A percentile compares a stretch with the other conserved stretches of the same genome.
Evolutionary conservation across 305 asterid genomes (phyloP).

Genomic region (Monarda citriodora): DNA sequence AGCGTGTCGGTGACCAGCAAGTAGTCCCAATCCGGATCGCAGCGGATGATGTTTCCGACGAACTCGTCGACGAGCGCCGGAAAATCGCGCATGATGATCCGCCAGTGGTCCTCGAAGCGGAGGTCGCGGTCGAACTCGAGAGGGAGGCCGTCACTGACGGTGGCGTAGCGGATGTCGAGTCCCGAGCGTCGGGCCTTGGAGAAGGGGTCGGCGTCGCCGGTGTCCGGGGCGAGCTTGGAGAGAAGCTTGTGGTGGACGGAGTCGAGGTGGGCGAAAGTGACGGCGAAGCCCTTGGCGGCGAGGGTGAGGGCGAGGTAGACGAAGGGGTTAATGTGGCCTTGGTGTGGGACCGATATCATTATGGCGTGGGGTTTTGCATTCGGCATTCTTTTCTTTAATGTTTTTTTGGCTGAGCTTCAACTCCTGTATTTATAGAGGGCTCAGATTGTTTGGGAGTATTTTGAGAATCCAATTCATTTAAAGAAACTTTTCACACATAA

Average conservation of each 20-base stretch:
- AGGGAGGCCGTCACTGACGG: slow-evolving; percentile 44
- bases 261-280: slow-evolving; percentile 27
- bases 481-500: neutral
- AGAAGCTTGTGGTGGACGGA: slow-evolving; percentile 13
- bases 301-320: slow-evolving; percentile 47
- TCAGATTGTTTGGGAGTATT: too few species aligned
- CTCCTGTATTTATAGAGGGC: too few species aligned
- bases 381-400: neutral
- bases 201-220: slow-evolving; percentile 23
- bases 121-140: slow-evolving; percentile 12
- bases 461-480: neutral
- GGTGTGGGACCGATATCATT: slow-evolving; percentile 37
- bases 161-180: slow-evolving; percentile 44
- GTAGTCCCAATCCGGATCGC: slow-evolving; percentile 4
- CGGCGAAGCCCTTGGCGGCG: slow-evolving; percentile 44
- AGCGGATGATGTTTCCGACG: slow-evolving; percentile 10
- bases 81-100: slow-evolving; percentile 25
- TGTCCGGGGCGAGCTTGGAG: slow-evolving; percentile 9
- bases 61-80: slow-evolving; percentile 37
- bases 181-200: slow-evolving; percentile 35
- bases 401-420: neutral
- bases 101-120: slow-evolving; percentile 15
- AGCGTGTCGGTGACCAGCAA: slow-evolving; percentile 40
- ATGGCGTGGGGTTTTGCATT: slow-evolving; percentile 37
- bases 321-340: slow-evolving; percentile 56